Conservation (phyloP, 371 early-diverging fungal species). For the Synchytrium microbalum region DNA sequence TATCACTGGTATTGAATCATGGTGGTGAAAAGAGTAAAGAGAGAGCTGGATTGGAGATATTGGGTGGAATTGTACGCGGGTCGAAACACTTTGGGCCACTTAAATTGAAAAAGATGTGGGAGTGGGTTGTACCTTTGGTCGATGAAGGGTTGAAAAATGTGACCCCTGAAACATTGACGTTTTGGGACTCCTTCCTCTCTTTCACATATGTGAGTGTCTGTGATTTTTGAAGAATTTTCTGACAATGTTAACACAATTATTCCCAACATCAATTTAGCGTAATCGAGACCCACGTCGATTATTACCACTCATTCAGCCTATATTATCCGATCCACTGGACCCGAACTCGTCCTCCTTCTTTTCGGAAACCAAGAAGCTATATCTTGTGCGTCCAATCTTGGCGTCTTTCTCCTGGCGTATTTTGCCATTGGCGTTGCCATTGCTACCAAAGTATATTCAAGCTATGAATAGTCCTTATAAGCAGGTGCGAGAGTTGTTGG, state of each 20-base stretch:
- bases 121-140: slow-evolving; percentile 48
- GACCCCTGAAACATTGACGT: slow-evolving; percentile 23
- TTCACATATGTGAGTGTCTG: slow-evolving; percentile 15
- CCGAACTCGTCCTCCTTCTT: slow-evolving; percentile 73
- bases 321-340: slow-evolving; percentile 61
- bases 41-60: slow-evolving; percentile 68
- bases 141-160: slow-evolving; percentile 11
- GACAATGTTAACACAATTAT: background rate
- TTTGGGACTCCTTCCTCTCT: slow-evolving; percentile 23
- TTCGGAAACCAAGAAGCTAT: slow-evolving; percentile 68
- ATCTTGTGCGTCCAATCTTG: slow-evolving; percentile 51
- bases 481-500: slow-evolving; percentile 76
- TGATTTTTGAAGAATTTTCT: slow-evolving; percentile 3
- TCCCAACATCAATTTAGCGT: background rate
- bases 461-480: slow-evolving; percentile 63
- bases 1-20: slow-evolving; percentile 15
- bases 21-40: slow-evolving; percentile 66
- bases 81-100: slow-evolving; percentile 69
- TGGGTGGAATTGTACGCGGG: slow-evolving; percentile 74
- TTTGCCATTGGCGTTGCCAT: slow-evolving; percentile 18
- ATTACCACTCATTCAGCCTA: slow-evolving; percentile 55
- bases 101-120: slow-evolving; percentile 47
- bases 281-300: slow-evolving; percentile 77
- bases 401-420: slow-evolving; percentile 62
- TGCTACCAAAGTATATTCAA: background rate